Base-by-base conservation (phyloP, 2,329 filamentous ascomycete genomes). In the Lojkania enalia region DNA sequence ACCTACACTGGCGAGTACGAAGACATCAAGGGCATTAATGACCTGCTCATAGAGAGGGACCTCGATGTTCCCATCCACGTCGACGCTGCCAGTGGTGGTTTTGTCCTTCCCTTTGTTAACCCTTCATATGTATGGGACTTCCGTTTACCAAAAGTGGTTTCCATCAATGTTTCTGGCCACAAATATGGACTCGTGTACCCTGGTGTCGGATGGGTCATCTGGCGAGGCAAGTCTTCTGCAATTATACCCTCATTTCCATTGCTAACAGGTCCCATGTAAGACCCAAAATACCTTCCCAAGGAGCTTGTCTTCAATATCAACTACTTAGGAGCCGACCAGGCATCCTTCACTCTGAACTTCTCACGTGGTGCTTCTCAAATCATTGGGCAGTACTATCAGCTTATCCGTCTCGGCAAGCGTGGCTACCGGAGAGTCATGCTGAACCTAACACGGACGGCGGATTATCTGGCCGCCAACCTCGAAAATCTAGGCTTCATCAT, bases 301-400 rank as follows among this genome's bases (percentile, higher is more conserved):
- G 91, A 96, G 63, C 84, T 96, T 16, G 90, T 97, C 61, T 97
- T 97, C 82, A 96, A 96, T 79, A 96, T 97, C 81, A 96, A 96
- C 80, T 97, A 97, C 74, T 86, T 96, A 4, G 92, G 92, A 38
- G 91, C 92, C 9, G 90, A 96, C 66, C 92, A 97, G 70, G 87
- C 90, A 2, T 96, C 90, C 2, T 96, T 96, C 75, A 96, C 92
- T 0, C 83, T 97, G 48, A 97, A 97, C 78, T 97, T 97, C 77
- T 95, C 88, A 66, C 95, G 96, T 71, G 91, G 91, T 45, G 92
- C 92, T 11, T 90, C 87, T 4, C 91, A 96, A 67, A 88, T 96
- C 63, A 95, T 97, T 51, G 92, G 89, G 20, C 92, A 97, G 73
- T 97, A 96, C 76, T 96, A 97, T 76, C 91, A 96, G 74, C 81